Evolutionary conservation across 2,329 filamentous ascomycete genomes (phyloP), one percentile per base, ranked within the genome.

Genomic region (Hypoxylon sp.): DNA sequence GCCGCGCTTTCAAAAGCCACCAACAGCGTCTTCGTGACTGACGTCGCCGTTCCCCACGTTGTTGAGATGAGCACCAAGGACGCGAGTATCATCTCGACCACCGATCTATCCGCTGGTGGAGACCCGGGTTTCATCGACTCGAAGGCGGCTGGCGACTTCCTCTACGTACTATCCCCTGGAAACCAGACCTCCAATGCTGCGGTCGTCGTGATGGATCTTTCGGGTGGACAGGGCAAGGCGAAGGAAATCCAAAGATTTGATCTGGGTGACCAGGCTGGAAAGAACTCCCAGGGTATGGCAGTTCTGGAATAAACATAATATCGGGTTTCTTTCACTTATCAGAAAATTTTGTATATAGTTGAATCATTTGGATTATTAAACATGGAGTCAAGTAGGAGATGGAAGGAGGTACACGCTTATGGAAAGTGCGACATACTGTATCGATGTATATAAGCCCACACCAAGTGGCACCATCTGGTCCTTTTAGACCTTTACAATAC

Each of bases 61-160:
- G 81, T 90, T 0, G 87, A 90, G 76, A 84, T 90, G 78, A 83
- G 83, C 43, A 47, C 82, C 0, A 60, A 72, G 0, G 81, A 86
- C 63, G 86, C 85, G 0, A 80, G 77, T 8, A 78, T 90, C 8
- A 47, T 85, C 2, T 73, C 71, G 0, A 69, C 71, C 5, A 69
- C 85, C 0, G 82, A 87, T 53, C 74, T 84, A 2, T 76, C 74
- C 6, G 78, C 76, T 4, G 83, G 81, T 21, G 82, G 81, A 0
- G 84, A 86, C 67, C 78, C 79, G 0, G 88, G 88, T 0, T 76
- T 90, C 51, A 84, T 86, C 57, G 88, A 90, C 72, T 71, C 90
- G 9, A 74, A 71, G 7, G 81, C 83, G 0, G 80, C 80, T 0
- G 88, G 88, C 0, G 76, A 78, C 27, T 87, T 88, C 65, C 61